Evolutionary conservation across 495 filamentous ascomycete species (phyloP).

Genomic region (Lasiosphaeris hirsuta): DNA sequence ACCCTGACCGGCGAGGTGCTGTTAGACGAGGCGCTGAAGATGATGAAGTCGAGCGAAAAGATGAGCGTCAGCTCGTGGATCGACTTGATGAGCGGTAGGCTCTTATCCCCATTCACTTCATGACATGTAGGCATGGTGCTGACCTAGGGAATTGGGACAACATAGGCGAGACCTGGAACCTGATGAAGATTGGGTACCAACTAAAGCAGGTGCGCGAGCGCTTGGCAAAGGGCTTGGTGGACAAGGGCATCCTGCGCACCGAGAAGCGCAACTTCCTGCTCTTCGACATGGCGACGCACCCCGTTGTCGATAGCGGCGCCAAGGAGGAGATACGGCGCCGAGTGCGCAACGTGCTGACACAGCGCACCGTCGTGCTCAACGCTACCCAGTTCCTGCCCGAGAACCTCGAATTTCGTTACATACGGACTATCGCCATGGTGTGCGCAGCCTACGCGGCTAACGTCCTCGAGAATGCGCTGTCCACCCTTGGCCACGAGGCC

Average conservation of each 20-base stretch:
- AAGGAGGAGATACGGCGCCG: conserved; percentile 95
- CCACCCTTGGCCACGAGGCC: conserved; percentile 87
- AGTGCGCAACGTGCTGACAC: conserved; percentile 88
- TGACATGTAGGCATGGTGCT: too few relatives aligned
- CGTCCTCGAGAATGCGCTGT: conserved; percentile 94
- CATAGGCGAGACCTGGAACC: conserved; percentile 96
- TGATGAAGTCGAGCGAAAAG: conserved; percentile 99
- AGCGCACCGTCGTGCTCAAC: conserved; percentile 87
- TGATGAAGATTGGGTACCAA: conserved; percentile 99
- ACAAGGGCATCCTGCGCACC: conserved; percentile 96
- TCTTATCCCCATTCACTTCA: background rate
- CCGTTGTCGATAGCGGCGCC: conserved; percentile 93
- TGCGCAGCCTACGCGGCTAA: conserved; percentile 98
- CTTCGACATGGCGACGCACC: conserved; percentile 99
- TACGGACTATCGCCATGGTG: conserved; percentile 90
- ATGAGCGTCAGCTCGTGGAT: conserved; percentile 99
- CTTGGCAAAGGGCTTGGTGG: conserved; percentile 94
- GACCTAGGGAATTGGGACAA: background rate
- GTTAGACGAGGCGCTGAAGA: conserved; percentile 96
- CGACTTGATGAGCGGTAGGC: conserved; percentile 92
- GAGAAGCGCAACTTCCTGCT: conserved; percentile 99
- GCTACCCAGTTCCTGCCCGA: conserved; percentile 83
- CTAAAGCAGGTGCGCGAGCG: conserved; percentile 98
- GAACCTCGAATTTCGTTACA: conserved; percentile 86
- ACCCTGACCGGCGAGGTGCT: conserved; percentile 96